These are phyloP conservation scores for Metschnikowia matae DNA, from an alignment of 805 yeast species.

Conservation along the genomic window DNA sequence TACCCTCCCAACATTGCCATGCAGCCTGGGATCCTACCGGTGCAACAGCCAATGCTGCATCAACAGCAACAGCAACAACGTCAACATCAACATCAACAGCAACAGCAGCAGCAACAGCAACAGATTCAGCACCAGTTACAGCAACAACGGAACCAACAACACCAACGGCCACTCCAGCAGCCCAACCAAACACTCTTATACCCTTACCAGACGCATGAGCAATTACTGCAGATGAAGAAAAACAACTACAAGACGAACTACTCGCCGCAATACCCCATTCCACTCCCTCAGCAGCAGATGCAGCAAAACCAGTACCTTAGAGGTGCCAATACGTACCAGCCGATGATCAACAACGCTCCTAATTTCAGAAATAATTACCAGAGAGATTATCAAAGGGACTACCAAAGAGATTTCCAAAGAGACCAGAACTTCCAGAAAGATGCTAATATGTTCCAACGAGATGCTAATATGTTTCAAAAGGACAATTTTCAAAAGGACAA, in stretches of 20 bases:
- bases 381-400: not conserved
- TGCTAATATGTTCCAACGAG: not conserved
- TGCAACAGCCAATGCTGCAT: not conserved
- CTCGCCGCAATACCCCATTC: not conserved
- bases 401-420: not conserved
- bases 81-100: not conserved
- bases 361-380: too few species aligned
- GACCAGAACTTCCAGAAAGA: not conserved
- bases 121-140: not conserved
- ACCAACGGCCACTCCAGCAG: not conserved
- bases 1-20: not conserved
- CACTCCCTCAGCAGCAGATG: not conserved
- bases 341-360: not conserved
- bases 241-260: not conserved
- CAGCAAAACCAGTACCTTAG: not conserved
- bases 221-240: not conserved
- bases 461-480: not conserved
- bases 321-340: not conserved
- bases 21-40: not conserved
- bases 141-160: not conserved
- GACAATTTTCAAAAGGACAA: not conserved
- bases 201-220: not conserved
- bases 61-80: conserved; percentile 1
- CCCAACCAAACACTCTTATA: not conserved
- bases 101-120: conserved; percentile 2